These are phyloP conservation scores for Astrocystis sublimbata DNA, from an alignment of 495 filamentous ascomycete species.

Conservation along the genomic window DNA sequence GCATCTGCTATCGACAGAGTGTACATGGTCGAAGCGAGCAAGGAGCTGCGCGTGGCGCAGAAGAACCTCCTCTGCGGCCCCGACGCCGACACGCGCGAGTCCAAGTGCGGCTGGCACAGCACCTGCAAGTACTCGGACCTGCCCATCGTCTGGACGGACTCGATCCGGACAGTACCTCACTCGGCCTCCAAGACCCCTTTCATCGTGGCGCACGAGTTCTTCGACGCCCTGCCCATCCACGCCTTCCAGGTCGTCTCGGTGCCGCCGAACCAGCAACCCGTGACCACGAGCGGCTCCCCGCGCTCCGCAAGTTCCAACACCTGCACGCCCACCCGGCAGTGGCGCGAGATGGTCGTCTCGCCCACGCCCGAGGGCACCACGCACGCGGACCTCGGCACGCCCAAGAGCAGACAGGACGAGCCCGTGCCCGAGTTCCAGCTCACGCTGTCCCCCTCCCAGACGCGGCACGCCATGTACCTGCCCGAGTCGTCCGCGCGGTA, in stretches of 20 bases:
- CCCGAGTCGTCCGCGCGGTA: constrained; percentile 83
- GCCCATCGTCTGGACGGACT: constrained; percentile 87
- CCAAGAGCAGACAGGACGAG: constrained; percentile 56
- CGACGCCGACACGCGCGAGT: constrained; percentile 63
- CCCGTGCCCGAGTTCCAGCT: constrained; percentile 78
- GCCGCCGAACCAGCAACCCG: constrained; percentile 44
- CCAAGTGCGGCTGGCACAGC: constrained; percentile 73
- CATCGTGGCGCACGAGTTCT: constrained; percentile 96
- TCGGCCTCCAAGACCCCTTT: constrained; percentile 73
- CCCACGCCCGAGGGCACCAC: constrained; percentile 56
- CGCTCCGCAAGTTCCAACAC: constrained; percentile 41
- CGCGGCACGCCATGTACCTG: constrained; percentile 79
- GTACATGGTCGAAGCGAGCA: constrained; percentile 89
- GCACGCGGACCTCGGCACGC: constrained; percentile 43
- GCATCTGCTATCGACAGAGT: constrained; percentile 75
- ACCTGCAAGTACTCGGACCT: constrained; percentile 70
- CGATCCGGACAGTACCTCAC: constrained; percentile 72
- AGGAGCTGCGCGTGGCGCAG: constrained; percentile 71
- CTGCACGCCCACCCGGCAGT: constrained; percentile 59
- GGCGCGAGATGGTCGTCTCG: constrained; percentile 86
- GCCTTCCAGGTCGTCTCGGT: constrained; percentile 74
- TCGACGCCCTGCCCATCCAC: constrained; percentile 97
- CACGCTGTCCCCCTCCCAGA: constrained; percentile 68
- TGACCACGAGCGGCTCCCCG: constrained; percentile 35
- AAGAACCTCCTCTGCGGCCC: constrained; percentile 81